These are phyloP conservation scores for Filobasidium floriforme DNA, from an alignment of 768 basidiomycete species.

Conservation along the genomic window DNA sequence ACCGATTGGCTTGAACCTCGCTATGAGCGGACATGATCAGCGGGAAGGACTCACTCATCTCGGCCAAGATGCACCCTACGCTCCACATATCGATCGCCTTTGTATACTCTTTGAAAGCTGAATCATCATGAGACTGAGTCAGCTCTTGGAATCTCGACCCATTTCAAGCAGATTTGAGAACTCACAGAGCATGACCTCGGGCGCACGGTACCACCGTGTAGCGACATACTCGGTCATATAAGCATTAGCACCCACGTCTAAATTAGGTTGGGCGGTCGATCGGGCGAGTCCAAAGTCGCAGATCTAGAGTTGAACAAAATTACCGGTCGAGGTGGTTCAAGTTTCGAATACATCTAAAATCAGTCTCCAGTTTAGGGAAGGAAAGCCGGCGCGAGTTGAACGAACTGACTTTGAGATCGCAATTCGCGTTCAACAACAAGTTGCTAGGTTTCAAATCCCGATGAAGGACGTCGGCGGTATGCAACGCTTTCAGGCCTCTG, in stretches of 20 bases:
- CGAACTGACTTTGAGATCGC: constrained; percentile 44
- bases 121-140: neutral
- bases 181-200: constrained; percentile 50
- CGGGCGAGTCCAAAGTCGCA: constrained; percentile 91
- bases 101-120: constrained; percentile 49
- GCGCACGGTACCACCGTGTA: constrained; percentile 62
- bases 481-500: constrained; percentile 88
- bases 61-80: constrained; percentile 44
- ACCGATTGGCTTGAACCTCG: no score
- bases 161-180: neutral
- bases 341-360: no score
- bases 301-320: constrained; percentile 31
- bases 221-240: constrained; percentile 86
- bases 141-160: neutral
- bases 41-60: constrained; percentile 26
- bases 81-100: constrained; percentile 51
- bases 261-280: constrained; percentile 33
- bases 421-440: constrained; percentile 48
- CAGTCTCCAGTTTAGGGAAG: no score
- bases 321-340: no score
- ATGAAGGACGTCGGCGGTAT: constrained; percentile 77
- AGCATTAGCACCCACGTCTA: constrained; percentile 54
- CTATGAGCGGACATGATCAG: neutral
- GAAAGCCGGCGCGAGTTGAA: neutral
- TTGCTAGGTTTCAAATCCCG: constrained; percentile 49